Conservation (phyloP, 2,329 filamentous ascomycete species). For the Trichoderma hamatum region DNA sequence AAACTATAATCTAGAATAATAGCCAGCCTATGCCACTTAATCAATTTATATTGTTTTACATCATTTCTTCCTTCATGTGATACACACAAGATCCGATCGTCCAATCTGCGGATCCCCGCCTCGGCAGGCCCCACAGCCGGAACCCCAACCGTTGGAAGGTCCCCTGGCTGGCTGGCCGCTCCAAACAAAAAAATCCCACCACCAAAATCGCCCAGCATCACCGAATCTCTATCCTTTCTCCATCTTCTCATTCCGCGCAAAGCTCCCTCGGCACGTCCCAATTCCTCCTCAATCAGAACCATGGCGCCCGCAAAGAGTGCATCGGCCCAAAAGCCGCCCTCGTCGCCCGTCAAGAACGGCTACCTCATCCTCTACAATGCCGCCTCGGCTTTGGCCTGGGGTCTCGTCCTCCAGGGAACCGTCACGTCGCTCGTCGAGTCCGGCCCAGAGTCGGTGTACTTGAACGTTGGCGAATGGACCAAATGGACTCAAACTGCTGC, state of each 20-base stretch:
- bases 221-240: neutral
- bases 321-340: conserved; percentile 30
- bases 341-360: conserved; percentile 51
- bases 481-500: conserved; percentile 85
- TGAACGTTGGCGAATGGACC: conserved; percentile 66
- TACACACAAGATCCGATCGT: neutral
- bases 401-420: conserved; percentile 72
- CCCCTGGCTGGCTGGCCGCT: neutral
- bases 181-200: conserved; percentile 14
- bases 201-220: conserved; percentile 18
- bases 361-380: conserved; percentile 90
- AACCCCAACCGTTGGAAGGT: neutral
- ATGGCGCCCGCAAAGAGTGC: conserved; percentile 10
- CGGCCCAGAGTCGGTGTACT: conserved; percentile 63
- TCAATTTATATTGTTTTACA: too few relatives aligned
- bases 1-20: neutral
- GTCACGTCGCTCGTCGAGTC: conserved; percentile 55
- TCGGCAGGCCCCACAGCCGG: conserved; percentile 11
- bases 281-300: neutral
- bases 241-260: neutral
- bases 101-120: neutral
- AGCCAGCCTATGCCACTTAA: neutral
- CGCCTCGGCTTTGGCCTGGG: conserved; percentile 76
- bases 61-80: neutral
- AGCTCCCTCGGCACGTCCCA: neutral